Base-by-base conservation (phyloP, 106 monocot species). In the Allium cepa region DNA sequence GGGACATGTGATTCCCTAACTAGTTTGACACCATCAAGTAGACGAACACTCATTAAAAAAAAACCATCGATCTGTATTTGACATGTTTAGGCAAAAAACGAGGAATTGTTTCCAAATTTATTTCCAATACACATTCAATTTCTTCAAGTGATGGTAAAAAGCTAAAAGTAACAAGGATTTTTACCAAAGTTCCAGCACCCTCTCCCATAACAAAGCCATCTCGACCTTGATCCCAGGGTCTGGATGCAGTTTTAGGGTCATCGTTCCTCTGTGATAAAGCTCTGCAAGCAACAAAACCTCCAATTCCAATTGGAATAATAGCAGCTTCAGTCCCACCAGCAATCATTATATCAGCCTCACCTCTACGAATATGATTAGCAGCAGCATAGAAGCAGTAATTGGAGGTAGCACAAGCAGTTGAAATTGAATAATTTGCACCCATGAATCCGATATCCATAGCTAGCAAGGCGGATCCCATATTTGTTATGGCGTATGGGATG, bases 171-270 rank as follows among this genome's bases (percentile, higher is more conserved):
- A 16, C 11, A 48, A 8, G 26, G 26, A 4, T 12, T 4, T 70
- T 76, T 86, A 96, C 92, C 86, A 97, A 52, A 56, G 89, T 82
- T 68, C 96, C 96, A 80, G 96, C 86, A 73, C 96, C 96, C 78
- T 97, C 96, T 26, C 96, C 96, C 96, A 97, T 97, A 49, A 97
- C 96, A 81, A 97, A 97, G 28, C 96, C 96, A 88, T 97, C 96
- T 63, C 96, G 79, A 15, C 56, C 92, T 76, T 88, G 86, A 70
- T 97, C 96, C 92, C 96, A 97, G 57, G 96, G 96, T 77, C 96
- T 88, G 56, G 96, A 97, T 69, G 96, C 96, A 53, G 92, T 89
- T 72, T 82, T 73, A 7, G 96, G 96, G 22, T 92, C 96, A 82
- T 89, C 84, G 63, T 97, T 97, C 73, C 96, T 92, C 74, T 97